Conservation (phyloP, 306 rosid genomes). For the Hippophae rhamnoides region DNA sequence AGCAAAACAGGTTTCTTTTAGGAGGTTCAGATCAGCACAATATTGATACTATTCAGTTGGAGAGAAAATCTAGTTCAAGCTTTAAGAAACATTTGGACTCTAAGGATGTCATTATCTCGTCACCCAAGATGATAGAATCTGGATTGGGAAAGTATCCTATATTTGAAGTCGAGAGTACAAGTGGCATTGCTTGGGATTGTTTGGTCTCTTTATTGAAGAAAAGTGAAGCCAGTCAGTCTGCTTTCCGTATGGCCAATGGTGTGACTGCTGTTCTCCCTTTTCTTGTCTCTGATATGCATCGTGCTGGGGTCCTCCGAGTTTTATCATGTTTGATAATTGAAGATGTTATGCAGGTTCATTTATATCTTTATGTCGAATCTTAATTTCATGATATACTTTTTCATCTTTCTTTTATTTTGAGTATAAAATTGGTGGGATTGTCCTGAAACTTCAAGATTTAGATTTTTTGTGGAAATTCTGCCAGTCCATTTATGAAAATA, state of each 20-base stretch:
- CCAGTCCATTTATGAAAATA: neutral
- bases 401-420: neutral
- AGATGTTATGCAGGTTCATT: constrained; percentile 75
- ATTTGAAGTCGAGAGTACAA: constrained; percentile 69
- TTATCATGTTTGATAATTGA: constrained; percentile 85
- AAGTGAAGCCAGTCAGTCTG: constrained; percentile 78
- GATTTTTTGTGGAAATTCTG: neutral
- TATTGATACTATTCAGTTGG: constrained; percentile 40
- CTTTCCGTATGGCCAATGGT: constrained; percentile 81
- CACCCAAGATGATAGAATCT: constrained; percentile 67
- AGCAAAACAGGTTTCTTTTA: constrained; percentile 66
- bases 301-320: constrained; percentile 79
- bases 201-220: constrained; percentile 82
- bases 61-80: constrained; percentile 52
- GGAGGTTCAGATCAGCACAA: constrained; percentile 54
- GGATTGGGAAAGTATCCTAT: constrained; percentile 83
- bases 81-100: constrained; percentile 67
- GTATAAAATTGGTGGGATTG: neutral
- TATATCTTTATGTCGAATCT: neutral
- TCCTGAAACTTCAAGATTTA: neutral
- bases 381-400: neutral
- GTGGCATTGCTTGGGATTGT: constrained; percentile 94
- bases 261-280: constrained; percentile 73
- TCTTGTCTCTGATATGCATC: constrained; percentile 74
- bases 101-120: constrained; percentile 76